Conservation (phyloP, 176 grass and related monocot species). For the Eragrostis nindensis region DNA sequence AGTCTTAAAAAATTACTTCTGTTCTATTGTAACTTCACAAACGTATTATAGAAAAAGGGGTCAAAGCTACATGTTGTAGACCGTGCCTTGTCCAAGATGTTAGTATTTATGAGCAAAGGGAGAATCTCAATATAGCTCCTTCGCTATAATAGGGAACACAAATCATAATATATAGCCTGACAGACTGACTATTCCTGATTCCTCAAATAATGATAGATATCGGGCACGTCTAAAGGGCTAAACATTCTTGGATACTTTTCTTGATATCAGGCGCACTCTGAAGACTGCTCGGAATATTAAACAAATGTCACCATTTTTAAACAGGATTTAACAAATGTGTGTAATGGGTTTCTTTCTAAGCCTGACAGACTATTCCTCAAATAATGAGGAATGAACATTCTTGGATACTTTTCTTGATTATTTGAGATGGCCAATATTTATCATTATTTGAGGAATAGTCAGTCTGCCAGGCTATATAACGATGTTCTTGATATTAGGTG, state of each 20-base stretch:
- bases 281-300: not conserved
- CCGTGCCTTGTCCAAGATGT: not conserved
- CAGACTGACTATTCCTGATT: not conserved
- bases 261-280: not conserved
- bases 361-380: too few species aligned
- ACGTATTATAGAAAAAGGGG: not conserved
- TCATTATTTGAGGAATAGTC: too few species aligned
- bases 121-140: not conserved
- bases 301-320: constrained; percentile 22
- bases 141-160: not conserved
- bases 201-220: not conserved
- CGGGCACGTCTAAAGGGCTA: not conserved
- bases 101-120: not conserved
- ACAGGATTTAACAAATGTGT: not conserved
- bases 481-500: too few species aligned
- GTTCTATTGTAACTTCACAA: not conserved
- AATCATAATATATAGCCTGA: not conserved
- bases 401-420: too few species aligned
- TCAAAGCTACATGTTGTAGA: not conserved
- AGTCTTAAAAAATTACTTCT: not conserved
- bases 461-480: too few species aligned
- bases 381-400: too few species aligned
- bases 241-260: not conserved
- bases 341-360: not conserved
- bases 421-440: too few species aligned